Evolutionary conservation across 2,329 filamentous ascomycete genomes (phyloP).

Genomic region (Aureobasidium musti): DNA sequence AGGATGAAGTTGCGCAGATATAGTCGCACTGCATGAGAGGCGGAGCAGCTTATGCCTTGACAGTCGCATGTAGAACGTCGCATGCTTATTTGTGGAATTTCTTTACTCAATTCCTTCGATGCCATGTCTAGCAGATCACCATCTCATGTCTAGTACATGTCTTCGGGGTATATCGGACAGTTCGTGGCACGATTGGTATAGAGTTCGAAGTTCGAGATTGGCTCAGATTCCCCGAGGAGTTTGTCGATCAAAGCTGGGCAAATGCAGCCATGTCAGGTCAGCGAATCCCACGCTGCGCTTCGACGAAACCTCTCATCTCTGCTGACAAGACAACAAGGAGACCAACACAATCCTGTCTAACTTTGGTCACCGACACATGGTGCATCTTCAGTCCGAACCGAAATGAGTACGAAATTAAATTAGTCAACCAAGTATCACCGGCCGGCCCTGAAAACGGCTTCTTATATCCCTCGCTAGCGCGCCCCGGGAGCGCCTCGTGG

Average conservation of each 20-base stretch:
- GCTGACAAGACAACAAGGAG: slow-evolving; percentile 17
- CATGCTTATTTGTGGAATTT: slow-evolving; percentile 7
- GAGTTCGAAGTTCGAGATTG: slow-evolving; percentile 5
- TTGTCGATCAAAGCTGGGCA: slow-evolving; percentile 17
- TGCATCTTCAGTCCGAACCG: not conserved
- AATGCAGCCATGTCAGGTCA: not conserved
- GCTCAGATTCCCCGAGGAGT: not conserved
- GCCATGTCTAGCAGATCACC: not conserved
- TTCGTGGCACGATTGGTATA: not conserved
- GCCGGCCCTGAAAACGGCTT: slow-evolving; percentile 22
- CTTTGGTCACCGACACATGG: not conserved
- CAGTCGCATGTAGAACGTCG: not conserved
- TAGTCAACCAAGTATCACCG: slow-evolving; percentile 15
- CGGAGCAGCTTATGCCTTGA: not conserved
- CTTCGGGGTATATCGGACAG: not conserved
- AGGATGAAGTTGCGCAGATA: not conserved
- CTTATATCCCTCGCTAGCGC: slow-evolving; percentile 14
- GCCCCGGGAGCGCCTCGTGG: slow-evolving; percentile 16
- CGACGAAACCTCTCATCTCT: slow-evolving; percentile 14
- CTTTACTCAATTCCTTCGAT: not conserved
- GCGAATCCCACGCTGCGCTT: not conserved
- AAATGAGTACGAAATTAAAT: slow-evolving; percentile 24
- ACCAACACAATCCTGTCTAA: slow-evolving; percentile 3
- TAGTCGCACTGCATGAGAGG: not conserved
- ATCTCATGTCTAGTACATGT: not conserved